These are phyloP conservation scores for Colletotrichum sp. DNA, from an alignment of 2,329 filamentous ascomycete species.

Conservation along the genomic window DNA sequence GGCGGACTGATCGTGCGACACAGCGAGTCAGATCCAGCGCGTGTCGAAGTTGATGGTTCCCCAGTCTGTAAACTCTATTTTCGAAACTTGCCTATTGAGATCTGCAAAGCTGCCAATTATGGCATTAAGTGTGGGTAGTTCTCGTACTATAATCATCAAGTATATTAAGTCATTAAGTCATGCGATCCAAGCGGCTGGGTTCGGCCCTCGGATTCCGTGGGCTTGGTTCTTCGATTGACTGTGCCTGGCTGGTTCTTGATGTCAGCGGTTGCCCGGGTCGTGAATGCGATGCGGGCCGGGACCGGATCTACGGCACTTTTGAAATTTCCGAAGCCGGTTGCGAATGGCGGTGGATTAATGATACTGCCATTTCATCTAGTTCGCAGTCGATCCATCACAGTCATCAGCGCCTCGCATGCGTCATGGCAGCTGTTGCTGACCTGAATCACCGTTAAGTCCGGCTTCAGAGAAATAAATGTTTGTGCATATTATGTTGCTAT, in stretches of 20 bases:
- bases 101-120: background rate
- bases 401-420: background rate
- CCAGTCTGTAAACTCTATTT: background rate
- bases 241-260: background rate
- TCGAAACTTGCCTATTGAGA: background rate
- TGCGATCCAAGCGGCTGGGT: background rate
- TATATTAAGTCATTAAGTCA: background rate
- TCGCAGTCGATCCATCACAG: background rate
- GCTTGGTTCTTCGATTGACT: background rate
- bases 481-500: background rate
- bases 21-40: background rate
- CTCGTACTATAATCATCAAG: background rate
- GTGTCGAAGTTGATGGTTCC: background rate
- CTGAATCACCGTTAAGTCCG: background rate
- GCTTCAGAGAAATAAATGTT: background rate
- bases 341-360: background rate
- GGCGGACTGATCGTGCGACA: background rate
- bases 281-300: background rate
- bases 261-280: background rate
- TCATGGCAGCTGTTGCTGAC: rapidly evolving
- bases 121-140: background rate
- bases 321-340: background rate
- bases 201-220: background rate
- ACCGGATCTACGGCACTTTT: background rate
- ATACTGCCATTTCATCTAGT: background rate